Base-by-base conservation (phyloP, 495 filamentous ascomycete species). In the Podospora bellae-mahoneyi region DNA sequence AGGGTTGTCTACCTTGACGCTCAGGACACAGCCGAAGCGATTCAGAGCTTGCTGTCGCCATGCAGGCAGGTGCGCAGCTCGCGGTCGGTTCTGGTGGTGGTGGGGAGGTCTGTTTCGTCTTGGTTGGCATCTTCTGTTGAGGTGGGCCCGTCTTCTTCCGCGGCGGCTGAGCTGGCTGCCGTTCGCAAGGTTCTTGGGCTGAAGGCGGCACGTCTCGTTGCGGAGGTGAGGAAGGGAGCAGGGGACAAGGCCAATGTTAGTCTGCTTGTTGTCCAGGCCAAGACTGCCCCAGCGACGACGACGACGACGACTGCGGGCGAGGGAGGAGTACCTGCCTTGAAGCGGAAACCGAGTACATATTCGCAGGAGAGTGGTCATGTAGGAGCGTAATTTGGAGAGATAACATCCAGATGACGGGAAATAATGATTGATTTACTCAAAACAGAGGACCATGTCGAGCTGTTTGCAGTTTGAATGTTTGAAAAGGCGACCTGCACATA, bases 231-330 rank as follows among this genome's bases (percentile, higher is more conserved):
- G 30, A 70, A 70, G 65, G 64, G 44, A 16, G 60, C 54, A 7
- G 44, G 18, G 13, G 30, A 44, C 9, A 67, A 65, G 56, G 74
- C 90, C 15, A 86, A 84, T 66, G 86, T 87, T 0, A 92, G 90
- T 76, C 78, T 95, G 28, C 75, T 94, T 53, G 86, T 94, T 62
- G 82, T 96, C 26, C 88, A 92, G 73, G 90, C 89, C 62, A 83
- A 77, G 18, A 76, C 39, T 48, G 13, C 39, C 2, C 39, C 39
- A 13, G 39, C 13, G 9, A 48, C 39, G 13, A 48, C 20, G 23
- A 23, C 20, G 9, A 48, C 39, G 13, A 48, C 39, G 1, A 16
- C 39, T 48, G 39, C 39, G 9, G 39, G 5, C 15, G 39, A 48
- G 39, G 15, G 39, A 10, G 39, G 39, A 3, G 15, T 16, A 2